Percentiles rank a stretch among this genome's conserved stretches.
Evolutionary conservation across 176 grass and related monocot species (phyloP).

Genomic region (Rhipidocladum racemiflorum): DNA sequence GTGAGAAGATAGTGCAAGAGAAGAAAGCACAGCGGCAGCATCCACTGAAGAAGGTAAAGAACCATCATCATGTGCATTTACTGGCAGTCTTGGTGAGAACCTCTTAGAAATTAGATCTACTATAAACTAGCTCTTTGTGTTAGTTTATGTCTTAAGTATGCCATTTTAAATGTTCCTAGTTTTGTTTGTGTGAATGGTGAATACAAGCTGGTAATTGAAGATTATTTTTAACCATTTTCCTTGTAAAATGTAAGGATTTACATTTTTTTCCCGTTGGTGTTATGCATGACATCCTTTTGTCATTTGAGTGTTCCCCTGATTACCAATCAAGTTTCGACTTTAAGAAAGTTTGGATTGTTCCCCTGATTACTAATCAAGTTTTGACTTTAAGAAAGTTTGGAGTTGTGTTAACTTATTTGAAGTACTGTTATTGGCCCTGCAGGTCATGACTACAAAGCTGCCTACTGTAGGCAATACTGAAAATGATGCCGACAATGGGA

Average conservation of each 20-base stretch:
- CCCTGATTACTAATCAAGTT: too few relatives aligned
- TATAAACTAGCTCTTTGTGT: not conserved
- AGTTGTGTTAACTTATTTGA: not conserved
- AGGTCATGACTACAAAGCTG: not conserved
- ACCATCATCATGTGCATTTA: not conserved
- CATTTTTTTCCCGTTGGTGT: not conserved
- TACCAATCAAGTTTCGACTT: not conserved
- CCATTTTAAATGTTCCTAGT: not conserved
- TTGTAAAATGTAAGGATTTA: not conserved
- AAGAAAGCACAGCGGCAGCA: slow-evolving; percentile 68
- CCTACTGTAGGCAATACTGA: not conserved
- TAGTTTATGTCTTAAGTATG: not conserved
- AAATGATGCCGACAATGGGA: slow-evolving; percentile 1
- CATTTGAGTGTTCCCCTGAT: not conserved
- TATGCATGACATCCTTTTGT: not conserved
- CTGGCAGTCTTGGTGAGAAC: not conserved
- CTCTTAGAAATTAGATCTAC: not conserved
- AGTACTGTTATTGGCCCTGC: not conserved
- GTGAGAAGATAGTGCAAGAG: slow-evolving; percentile 86
- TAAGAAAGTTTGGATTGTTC: not conserved
- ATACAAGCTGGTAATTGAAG: not conserved
- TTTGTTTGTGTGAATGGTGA: not conserved
- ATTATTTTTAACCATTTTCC: not conserved
- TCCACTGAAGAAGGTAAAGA: slow-evolving; percentile 66
- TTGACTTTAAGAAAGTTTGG: too few relatives aligned